Base-by-base conservation (phyloP, 768 basidiomycete genomes). In the Steccherinum ochraceum region DNA sequence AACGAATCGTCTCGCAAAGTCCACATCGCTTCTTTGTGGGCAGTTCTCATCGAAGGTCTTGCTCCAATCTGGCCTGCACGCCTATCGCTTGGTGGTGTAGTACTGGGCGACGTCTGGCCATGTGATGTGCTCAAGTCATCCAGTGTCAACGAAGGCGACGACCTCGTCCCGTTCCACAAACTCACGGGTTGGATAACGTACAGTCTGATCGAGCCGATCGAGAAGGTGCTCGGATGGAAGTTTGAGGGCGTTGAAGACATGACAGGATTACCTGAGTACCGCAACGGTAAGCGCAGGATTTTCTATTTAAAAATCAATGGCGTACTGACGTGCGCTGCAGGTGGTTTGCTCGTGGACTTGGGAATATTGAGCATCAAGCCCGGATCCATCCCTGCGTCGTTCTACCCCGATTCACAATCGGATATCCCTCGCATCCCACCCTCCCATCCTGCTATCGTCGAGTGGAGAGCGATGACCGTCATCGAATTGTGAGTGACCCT, bases 381-480 rank as follows among this genome's bases (percentile, higher is more conserved):
- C 0, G 65, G 67, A 19, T 71, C 69, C 0, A 69, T 93, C 12
- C 72, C 79, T 0, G 27, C 56, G 5, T 65, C 67, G 1, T 68
- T 70, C 60, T 71, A 64, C 50, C 67, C 75, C n/a, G 76, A 81
- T 54, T 51, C 69, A 0, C 65, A 63, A 18, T 69, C 79, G 5
- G 72, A 72, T 19, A 73, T 92, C 47, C 84, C 90, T 2, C 78
- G 75, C 39, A 74, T 88, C 20, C 68, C 75, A 12, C 78, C 92
- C 1, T 85, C 86, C 0, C 93, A 93, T 62, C 89, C 92, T 0
- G 92, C 92, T 4, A 84, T 98, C 51, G 83, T 97, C 30, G 95
- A 99, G 69, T 95, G 94, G 93, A 75, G 95, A 50, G 93, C 94
- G 0, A 79, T 99, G 78, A 98, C 95, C 0, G 90, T 99, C 30